A percentile compares a stretch with the other conserved stretches of the same genome.
These are phyloP conservation scores for Leccinum rimulosum DNA, from an alignment of 768 basidiomycete genomes.

Conservation along the genomic window DNA sequence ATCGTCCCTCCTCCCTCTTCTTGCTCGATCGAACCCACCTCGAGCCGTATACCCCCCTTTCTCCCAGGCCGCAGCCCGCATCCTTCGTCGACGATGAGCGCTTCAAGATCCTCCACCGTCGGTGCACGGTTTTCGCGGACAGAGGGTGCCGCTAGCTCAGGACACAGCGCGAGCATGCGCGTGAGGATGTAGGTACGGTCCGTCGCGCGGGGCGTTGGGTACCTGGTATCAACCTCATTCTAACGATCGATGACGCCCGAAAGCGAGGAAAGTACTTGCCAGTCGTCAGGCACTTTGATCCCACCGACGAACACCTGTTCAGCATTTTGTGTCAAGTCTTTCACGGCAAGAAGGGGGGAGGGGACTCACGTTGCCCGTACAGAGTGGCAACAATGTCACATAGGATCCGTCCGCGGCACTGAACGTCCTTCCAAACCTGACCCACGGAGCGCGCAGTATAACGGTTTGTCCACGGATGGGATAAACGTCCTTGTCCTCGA, in stretches of 20 bases:
- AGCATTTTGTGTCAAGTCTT: not conserved
- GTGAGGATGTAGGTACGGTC: constrained; percentile 59
- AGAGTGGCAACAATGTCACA: constrained; percentile 36
- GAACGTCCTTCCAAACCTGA: constrained; percentile 37
- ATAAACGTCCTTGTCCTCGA: constrained; percentile 48
- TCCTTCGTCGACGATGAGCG: constrained; percentile 49
- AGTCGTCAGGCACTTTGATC: constrained; percentile 56
- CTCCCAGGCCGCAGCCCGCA: constrained; percentile 67
- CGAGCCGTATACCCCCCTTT: constrained; percentile 66
- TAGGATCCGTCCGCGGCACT: constrained; percentile 31
- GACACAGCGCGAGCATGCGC: constrained; percentile 48
- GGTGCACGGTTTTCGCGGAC: constrained; percentile 44
- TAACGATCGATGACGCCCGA: not conserved
- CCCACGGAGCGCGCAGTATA: constrained; percentile 47
- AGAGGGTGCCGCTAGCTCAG: constrained; percentile 57
- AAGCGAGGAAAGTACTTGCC: constrained; percentile 35
- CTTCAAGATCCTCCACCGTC: constrained; percentile 47
- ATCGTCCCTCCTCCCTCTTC: constrained; percentile 29
- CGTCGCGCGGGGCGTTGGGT: constrained; percentile 60
- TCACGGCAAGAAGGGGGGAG: too few relatives aligned
- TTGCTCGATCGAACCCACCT: constrained; percentile 40
- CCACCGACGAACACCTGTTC: constrained; percentile 57
- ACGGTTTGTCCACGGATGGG: constrained; percentile 48
- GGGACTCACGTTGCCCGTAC: constrained; percentile 39
- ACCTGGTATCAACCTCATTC: constrained; percentile 38